Evolutionary conservation across 1,139 yeast species (phyloP).

Genomic region (Eremothecium coryli): DNA sequence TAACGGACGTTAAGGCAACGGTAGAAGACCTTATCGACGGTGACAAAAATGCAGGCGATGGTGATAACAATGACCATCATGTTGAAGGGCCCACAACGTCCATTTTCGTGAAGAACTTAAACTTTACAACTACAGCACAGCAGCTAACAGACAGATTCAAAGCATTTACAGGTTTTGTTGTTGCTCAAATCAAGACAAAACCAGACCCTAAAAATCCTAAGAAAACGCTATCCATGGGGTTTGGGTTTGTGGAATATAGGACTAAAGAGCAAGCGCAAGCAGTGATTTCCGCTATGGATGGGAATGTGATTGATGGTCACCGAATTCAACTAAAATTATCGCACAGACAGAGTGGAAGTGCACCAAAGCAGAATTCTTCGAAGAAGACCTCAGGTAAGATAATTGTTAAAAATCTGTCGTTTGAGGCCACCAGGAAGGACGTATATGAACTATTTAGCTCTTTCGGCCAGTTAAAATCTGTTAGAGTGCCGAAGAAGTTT

Average conservation of each 20-base stretch:
- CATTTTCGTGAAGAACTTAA: slow-evolving; percentile 83
- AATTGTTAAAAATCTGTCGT: slow-evolving; percentile 92
- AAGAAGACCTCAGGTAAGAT: slow-evolving; percentile 54
- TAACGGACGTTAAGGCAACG: slow-evolving; percentile 38
- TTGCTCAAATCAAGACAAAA: slow-evolving; percentile 78
- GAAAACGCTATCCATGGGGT: slow-evolving; percentile 80
- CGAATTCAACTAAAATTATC: slow-evolving; percentile 81
- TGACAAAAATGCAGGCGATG: slow-evolving; percentile 26
- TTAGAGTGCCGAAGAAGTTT: slow-evolving; percentile 92
- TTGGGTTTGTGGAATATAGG: slow-evolving; percentile 88
- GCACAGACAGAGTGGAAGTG: slow-evolving; percentile 49
- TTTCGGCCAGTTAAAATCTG: slow-evolving; percentile 89
- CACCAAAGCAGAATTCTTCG: slow-evolving; percentile 22
- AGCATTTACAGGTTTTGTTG: slow-evolving; percentile 65
- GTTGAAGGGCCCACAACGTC: slow-evolving; percentile 70
- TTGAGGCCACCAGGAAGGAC: slow-evolving; percentile 90
- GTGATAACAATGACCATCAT: slow-evolving; percentile 37
- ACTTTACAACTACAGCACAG: slow-evolving; percentile 63
- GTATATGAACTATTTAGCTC: slow-evolving; percentile 83
- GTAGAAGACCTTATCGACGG: slow-evolving; percentile 35
- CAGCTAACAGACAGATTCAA: slow-evolving; percentile 56
- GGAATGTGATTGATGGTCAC: slow-evolving; percentile 79
- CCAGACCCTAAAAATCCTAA: slow-evolving; percentile 74
- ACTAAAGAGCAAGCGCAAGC: slow-evolving; percentile 67
- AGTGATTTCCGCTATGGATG: slow-evolving; percentile 70